phyloP scores from a whole-genome alignment of 768 basidiomycete genomes.

The Leccinellum albellum region DNA sequence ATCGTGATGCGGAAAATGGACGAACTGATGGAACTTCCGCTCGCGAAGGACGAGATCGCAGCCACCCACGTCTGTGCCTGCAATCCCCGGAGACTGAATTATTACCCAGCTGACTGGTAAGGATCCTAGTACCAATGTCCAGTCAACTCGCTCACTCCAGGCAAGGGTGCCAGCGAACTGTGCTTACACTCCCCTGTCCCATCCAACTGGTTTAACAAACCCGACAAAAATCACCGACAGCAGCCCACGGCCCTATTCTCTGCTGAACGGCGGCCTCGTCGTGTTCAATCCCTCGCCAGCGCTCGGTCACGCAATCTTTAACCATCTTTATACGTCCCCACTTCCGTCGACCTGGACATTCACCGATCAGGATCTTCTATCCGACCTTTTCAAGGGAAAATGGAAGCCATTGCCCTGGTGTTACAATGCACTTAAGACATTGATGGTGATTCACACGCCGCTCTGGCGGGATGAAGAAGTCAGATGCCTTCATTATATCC shows the following conservation, averaged over 20 bases:
- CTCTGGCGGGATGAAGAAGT: constrained; percentile 87
- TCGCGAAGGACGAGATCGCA: constrained; percentile 73
- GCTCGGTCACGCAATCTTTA: constrained; percentile 49
- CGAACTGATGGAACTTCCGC: constrained; percentile 50
- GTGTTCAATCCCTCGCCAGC: constrained; percentile 71
- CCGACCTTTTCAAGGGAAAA: constrained; percentile 70
- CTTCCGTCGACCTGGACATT: constrained; percentile 60
- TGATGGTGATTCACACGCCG: constrained; percentile 63
- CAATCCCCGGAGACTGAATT: constrained; percentile 78
- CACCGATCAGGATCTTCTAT: constrained; percentile 90
- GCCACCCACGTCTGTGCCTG: constrained; percentile 91
- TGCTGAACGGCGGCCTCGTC: constrained; percentile 88
- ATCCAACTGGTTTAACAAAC: constrained; percentile 45
- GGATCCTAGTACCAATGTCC: constrained; percentile 3
- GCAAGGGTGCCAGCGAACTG: constrained; percentile 90
- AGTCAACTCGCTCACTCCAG: background rate
- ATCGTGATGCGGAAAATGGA: constrained; percentile 81
- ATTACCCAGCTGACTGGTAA: constrained; percentile 90
- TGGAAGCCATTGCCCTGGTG: constrained; percentile 82
- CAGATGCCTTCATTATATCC: constrained; percentile 83
- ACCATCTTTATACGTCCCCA: constrained; percentile 43
- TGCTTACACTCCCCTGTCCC: constrained; percentile 57
- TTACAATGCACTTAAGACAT: constrained; percentile 92
- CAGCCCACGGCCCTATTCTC: constrained; percentile 72
- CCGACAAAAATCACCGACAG: constrained; percentile 37